A percentile compares a stretch with the other conserved stretches of the same genome.
phyloP scores from a whole-genome alignment of 148 eudicot species.

The Spergularia marina region DNA sequence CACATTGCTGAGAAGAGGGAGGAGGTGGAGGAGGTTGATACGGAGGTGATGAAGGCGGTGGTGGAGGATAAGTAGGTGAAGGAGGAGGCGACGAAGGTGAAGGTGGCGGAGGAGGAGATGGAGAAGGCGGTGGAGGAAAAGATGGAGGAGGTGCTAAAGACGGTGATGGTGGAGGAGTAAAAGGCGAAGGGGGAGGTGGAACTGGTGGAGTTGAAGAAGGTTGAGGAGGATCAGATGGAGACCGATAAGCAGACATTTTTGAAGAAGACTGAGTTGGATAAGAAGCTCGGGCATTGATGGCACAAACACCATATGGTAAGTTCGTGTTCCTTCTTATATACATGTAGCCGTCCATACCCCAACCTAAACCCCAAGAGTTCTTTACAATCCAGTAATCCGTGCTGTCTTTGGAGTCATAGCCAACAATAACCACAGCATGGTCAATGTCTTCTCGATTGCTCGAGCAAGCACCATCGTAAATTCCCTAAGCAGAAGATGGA shows the following conservation, averaged over 20 bases:
- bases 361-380: slow-evolving; percentile 68
- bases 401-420: slow-evolving; percentile 42
- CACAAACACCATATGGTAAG: slow-evolving; percentile 47
- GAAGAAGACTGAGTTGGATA: slow-evolving; percentile 49
- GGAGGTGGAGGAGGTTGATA: slow-evolving; percentile 46
- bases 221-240: neutral
- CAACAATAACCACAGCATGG: slow-evolving; percentile 61
- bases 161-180: neutral
- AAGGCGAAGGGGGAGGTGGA: neutral
- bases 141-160: neutral
- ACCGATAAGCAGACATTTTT: slow-evolving; percentile 23
- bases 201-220: neutral
- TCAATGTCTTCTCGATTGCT: slow-evolving; percentile 52
- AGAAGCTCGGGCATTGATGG: slow-evolving; percentile 66
- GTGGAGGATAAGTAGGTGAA: slow-evolving; percentile 21
- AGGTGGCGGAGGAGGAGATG: neutral
- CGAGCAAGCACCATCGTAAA: slow-evolving; percentile 65
- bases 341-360: slow-evolving; percentile 66
- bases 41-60: slow-evolving; percentile 37
- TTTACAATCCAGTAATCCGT: slow-evolving; percentile 75
- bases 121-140: neutral
- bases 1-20: slow-evolving; percentile 56
- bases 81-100: too few species aligned
- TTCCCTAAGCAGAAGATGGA: slow-evolving; percentile 41
- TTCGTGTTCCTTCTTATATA: slow-evolving; percentile 45